Conservation (phyloP, 257 asterid genomes). For the Gentiana dahurica region DNA sequence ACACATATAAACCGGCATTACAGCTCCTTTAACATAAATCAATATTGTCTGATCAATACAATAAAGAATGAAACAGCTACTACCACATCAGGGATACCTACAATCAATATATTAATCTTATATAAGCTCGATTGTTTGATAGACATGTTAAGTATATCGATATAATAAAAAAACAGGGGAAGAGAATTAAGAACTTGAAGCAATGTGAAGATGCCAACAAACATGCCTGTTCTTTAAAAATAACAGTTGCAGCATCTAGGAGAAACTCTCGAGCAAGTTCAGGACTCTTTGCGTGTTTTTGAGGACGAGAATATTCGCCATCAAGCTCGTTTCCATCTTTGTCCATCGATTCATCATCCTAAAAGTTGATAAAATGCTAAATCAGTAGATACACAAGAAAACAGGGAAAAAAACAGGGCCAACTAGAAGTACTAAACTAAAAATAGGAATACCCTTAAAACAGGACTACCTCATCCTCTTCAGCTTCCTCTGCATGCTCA, state of each 20-base stretch:
- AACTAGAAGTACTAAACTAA: neutral
- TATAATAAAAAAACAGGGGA: neutral
- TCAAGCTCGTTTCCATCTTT: conserved; percentile 93
- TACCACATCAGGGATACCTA: no score
- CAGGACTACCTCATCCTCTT: conserved; percentile 93
- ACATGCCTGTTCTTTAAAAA: conserved; percentile 96
- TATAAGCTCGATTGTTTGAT: no score
- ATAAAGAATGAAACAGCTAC: no score
- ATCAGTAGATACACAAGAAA: conserved; percentile 1
- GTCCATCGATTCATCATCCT: conserved; percentile 98
- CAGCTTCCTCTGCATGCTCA: conserved; percentile 99
- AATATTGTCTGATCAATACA: no score
- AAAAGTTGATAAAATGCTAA: conserved; percentile 13
- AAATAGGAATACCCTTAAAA: conserved; percentile 3
- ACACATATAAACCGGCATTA: no score
- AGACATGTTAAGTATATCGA: neutral
- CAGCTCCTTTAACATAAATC: no score
- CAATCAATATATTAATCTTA: no score
- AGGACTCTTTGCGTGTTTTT: conserved; percentile 99
- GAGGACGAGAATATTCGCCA: conserved; percentile 97
- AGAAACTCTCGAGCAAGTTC: conserved; percentile 99
- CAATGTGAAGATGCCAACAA: neutral
- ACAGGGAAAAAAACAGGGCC: neutral
- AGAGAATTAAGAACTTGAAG: no score
- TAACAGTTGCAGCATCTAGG: conserved; percentile 96